Evolutionary conservation across 139 green algal species (phyloP).

Genomic region (Ulvella scutata): DNA sequence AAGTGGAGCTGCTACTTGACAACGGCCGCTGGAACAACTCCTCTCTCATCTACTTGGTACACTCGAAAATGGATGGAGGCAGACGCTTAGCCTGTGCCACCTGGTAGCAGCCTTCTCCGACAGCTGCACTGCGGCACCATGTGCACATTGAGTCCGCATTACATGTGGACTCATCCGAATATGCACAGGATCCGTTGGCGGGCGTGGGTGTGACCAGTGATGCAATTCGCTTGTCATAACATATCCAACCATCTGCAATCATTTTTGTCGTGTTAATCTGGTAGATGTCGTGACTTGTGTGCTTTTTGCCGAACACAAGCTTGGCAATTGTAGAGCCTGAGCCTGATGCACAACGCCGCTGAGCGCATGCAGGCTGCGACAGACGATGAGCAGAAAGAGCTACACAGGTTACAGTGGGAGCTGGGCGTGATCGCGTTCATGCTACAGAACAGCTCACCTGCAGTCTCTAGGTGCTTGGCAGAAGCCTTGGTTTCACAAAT

Average conservation of each 20-base stretch:
- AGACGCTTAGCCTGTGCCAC: neutral
- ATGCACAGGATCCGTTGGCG: neutral
- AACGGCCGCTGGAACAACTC: neutral
- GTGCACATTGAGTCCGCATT: neutral
- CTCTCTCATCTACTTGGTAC: neutral
- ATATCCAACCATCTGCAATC: neutral
- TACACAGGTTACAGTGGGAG: neutral
- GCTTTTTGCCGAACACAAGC: neutral
- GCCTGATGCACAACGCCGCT: too few species aligned
- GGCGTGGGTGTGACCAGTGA: neutral
- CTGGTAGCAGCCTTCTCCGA: neutral
- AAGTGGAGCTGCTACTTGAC: neutral
- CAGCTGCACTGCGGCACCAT: neutral
- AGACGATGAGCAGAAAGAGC: neutral
- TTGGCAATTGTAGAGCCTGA: too few species aligned
- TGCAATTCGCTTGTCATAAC: neutral
- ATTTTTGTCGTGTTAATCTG: too few species aligned
- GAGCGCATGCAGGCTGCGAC: neutral
- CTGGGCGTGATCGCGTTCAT: too few species aligned
- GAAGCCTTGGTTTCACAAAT: too few species aligned
- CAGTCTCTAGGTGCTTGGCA: too few species aligned
- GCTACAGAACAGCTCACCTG: too few species aligned
- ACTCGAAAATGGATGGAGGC: neutral
- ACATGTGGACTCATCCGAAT: neutral
- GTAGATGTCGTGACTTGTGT: neutral